Evolutionary conservation across 139 green algal genomes (phyloP).

Genomic region (Picocystis salinarum): DNA sequence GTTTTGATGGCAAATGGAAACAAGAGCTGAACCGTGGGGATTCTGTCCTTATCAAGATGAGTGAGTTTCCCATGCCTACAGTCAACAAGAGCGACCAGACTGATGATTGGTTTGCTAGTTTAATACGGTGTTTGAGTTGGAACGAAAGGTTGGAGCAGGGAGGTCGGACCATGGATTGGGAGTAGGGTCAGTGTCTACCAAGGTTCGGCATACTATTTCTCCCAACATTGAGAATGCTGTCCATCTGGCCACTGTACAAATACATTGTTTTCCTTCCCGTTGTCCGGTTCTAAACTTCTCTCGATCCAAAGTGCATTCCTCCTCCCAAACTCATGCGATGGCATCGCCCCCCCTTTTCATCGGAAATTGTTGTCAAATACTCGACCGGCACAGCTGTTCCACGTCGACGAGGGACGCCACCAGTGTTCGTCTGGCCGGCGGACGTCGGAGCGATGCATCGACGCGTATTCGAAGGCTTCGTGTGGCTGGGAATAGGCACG

Average conservation of each 20-base stretch:
- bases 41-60: slow-evolving; percentile 65
- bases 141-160: slow-evolving; percentile 52
- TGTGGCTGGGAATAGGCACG: no score
- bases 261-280: slow-evolving; percentile 1
- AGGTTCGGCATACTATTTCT: no score
- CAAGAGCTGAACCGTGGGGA: slow-evolving; percentile 67
- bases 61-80: slow-evolving; percentile 78
- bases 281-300: background rate
- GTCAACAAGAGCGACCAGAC: slow-evolving; percentile 87
- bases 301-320: background rate
- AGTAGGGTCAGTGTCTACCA: slow-evolving; percentile 1
- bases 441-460: no score
- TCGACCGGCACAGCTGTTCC: no score
- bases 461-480: no score
- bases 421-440: no score
- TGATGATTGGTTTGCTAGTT: slow-evolving; percentile 76
- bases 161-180: slow-evolving; percentile 1
- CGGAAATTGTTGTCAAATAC: no score
- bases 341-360: no score
- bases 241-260: slow-evolving; percentile 15
- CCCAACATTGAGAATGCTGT: slow-evolving; percentile 44
- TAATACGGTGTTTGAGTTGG: slow-evolving; percentile 77
- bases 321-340: no score
- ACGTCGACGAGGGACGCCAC: no score
- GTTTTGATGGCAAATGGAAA: slow-evolving; percentile 78